A percentile compares a stretch with the other conserved stretches of the same genome.
These are phyloP conservation scores for Boletus rubescentipes DNA, from an alignment of 768 basidiomycete genomes.

Conservation along the genomic window DNA sequence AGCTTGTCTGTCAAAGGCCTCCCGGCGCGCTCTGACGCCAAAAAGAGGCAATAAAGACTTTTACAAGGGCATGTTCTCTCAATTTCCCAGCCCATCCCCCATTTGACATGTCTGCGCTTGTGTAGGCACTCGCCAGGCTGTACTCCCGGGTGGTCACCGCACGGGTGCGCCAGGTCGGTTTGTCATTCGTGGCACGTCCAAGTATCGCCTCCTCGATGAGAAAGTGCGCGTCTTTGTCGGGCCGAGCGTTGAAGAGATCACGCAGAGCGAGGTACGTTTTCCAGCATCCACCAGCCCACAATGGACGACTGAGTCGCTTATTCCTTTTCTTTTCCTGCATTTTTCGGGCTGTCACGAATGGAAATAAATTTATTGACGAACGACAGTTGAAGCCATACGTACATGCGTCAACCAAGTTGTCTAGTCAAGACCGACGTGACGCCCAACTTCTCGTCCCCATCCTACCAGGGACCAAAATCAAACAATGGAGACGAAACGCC, in stretches of 20 bases:
- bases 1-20: slow-evolving; percentile 77
- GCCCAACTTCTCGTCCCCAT: slow-evolving; percentile 27
- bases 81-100: neutral
- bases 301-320: neutral
- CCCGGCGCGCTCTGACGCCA: slow-evolving; percentile 74
- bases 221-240: slow-evolving; percentile 84
- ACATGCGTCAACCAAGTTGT: slow-evolving; percentile 23
- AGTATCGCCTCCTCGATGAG: slow-evolving; percentile 80
- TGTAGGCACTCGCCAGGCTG: slow-evolving; percentile 79
- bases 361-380: neutral
- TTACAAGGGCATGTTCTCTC: slow-evolving; percentile 76
- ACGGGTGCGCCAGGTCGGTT: slow-evolving; percentile 90
- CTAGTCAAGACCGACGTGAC: slow-evolving; percentile 24
- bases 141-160: slow-evolving; percentile 78
- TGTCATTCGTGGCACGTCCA: slow-evolving; percentile 70
- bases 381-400: slow-evolving; percentile 30
- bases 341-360: no score
- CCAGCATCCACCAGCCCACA: neutral
- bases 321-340: neutral
- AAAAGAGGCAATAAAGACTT: slow-evolving; percentile 94
- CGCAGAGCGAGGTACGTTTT: slow-evolving; percentile 51
- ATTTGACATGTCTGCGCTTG: neutral
- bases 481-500: slow-evolving; percentile 25
- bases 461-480: slow-evolving; percentile 24
- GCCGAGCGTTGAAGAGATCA: slow-evolving; percentile 66